Evolutionary conservation across 768 basidiomycete genomes (phyloP), one percentile per base, ranked within the genome.

Genomic region (Suillus spraguei): DNA sequence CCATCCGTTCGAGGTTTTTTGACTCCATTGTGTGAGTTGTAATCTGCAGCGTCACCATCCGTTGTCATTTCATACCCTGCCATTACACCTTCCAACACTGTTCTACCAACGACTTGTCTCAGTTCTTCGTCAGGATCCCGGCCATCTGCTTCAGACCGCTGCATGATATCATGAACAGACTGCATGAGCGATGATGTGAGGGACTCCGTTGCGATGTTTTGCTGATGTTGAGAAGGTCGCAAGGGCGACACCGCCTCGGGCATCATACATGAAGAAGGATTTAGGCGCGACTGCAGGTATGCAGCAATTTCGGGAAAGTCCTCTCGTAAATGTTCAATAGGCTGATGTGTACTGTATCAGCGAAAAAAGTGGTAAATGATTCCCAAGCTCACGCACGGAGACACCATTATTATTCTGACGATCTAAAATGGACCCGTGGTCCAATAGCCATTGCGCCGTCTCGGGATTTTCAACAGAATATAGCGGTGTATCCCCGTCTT

Each of bases 401-500:
- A 92, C 70, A 20, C 91, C 93, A 66, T 93, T 87, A 59, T 76
- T 72, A 73, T 97, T 97, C 65, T 78, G 80, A 66, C 81, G 77
- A 70, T 85, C 79, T 33, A 88, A 73, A 56, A 77, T 73, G 6
- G 95, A 94, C 20, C 95, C 95, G 65, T 90, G 86, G 61, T 90
- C 82, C 68, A 97, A 79, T 65, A 97, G 86, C 76, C 82, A 94
- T 16, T 80, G 82, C 3, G 95, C 95, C 0, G 90, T 91, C 64
- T 88, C 84, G 47, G 92, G 70, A 72, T 86, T 85, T 77, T 97
- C 95, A 53, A 94, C 94, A 32, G 92, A 92, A 80, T 92, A 97
- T 20, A 97, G 79, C 11, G 95, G 95, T 11, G 95, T 97, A 74
- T 97, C 95, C 10, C 92, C 92, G 71, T 97, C 95, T 60, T 81